phyloP scores from a whole-genome alignment of 2,329 filamentous ascomycete genomes.

The Penicillium occitanis region DNA sequence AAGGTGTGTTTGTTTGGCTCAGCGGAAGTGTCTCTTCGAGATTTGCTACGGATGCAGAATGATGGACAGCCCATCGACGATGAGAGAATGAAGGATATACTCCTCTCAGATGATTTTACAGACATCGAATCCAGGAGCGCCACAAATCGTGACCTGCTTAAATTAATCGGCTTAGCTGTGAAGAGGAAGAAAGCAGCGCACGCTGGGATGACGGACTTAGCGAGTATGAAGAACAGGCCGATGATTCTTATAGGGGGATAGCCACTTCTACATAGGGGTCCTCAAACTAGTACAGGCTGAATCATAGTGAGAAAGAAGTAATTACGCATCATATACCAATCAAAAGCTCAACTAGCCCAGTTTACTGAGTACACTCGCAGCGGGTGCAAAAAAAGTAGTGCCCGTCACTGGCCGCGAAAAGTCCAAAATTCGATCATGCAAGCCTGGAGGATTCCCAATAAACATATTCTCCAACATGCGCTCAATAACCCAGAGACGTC shows the following conservation, averaged over 20 bases:
- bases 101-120: conserved; percentile 21
- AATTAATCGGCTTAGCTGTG: conserved; percentile 86
- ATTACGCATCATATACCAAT: neutral
- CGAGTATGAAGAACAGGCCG: conserved; percentile 96
- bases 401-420: conserved; percentile 57
- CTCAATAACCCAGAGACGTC: conserved; percentile 57
- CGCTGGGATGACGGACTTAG: conserved; percentile 84
- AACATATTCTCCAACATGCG: conserved; percentile 61
- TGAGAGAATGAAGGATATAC: conserved; percentile 68
- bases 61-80: conserved; percentile 77
- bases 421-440: conserved; percentile 58
- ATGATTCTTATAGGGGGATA: conserved; percentile 99
- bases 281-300: neutral
- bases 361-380: conserved; percentile 31
- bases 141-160: conserved; percentile 70
- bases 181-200: conserved; percentile 95
- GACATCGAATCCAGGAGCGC: conserved; percentile 32
- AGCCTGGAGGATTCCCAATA: conserved; percentile 53
- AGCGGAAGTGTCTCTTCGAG: conserved; percentile 84
- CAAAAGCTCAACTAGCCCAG: conserved; percentile 29
- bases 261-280: neutral
- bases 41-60: conserved; percentile 79
- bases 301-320: neutral
- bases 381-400: conserved; percentile 55
- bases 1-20: conserved; percentile 98